Percentiles rank a stretch among this genome's conserved stretches.
These are phyloP conservation scores for Orbilia ellipsospora DNA, from an alignment of 2,329 filamentous ascomycete species.

Conservation along the genomic window DNA sequence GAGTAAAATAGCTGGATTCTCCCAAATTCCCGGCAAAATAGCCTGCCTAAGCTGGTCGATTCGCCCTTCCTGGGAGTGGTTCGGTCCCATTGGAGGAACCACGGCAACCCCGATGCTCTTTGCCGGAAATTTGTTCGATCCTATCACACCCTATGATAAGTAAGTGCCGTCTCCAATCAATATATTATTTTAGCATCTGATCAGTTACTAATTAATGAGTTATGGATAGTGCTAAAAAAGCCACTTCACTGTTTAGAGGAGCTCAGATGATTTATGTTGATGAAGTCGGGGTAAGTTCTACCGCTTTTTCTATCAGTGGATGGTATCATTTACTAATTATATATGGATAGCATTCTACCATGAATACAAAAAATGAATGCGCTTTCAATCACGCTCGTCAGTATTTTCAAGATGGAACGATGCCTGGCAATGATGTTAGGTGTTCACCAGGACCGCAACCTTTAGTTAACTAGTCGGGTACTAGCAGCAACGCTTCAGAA, in stretches of 20 bases:
- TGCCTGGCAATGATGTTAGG: conserved; percentile 21
- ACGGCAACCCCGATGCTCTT: conserved; percentile 45
- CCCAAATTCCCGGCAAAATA: conserved; percentile 5
- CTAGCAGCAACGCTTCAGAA: too few species aligned
- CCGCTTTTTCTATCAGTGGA: not conserved
- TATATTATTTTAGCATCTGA: not conserved
- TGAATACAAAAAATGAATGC: conserved; percentile 32
- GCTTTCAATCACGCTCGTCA: conserved; percentile 23
- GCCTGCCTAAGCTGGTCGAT: conserved; percentile 31
- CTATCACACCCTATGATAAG: conserved; percentile 50
- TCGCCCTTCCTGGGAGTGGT: conserved; percentile 48
- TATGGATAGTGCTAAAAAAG: conserved; percentile 28
- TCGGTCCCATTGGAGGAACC: conserved; percentile 32
- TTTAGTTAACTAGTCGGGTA: not conserved
- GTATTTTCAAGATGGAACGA: conserved; percentile 44
- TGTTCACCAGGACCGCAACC: conserved; percentile 23
- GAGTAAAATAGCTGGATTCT: conserved; percentile 27
- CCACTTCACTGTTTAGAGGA: conserved; percentile 34
- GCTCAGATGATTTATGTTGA: conserved; percentile 48
- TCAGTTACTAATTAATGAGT: too few species aligned
- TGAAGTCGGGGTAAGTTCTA: conserved; percentile 36
- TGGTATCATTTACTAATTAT: too few species aligned
- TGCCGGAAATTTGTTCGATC: conserved; percentile 32
- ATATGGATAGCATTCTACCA: conserved; percentile 25
- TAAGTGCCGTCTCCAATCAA: not conserved